Evolutionary conservation across 305 asterid species (phyloP).

Genomic region (Striga hermonthica): DNA sequence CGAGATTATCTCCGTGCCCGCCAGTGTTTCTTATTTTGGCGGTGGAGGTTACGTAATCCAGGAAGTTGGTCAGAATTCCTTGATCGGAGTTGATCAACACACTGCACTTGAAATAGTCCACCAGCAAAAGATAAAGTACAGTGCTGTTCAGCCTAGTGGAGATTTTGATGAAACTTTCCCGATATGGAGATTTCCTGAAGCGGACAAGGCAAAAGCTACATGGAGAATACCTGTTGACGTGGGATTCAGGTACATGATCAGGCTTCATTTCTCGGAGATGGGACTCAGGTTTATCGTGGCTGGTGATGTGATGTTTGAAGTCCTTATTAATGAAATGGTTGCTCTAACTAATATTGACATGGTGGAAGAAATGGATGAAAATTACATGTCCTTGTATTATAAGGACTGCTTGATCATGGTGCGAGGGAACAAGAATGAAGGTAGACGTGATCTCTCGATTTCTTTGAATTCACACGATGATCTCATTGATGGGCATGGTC

Average conservation of each 20-base stretch:
- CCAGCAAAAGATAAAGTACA: constrained; percentile 12
- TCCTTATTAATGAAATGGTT: constrained; percentile 28
- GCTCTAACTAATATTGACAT: constrained; percentile 21
- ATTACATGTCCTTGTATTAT: background rate
- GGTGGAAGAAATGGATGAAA: constrained; percentile 6
- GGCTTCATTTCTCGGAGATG: constrained; percentile 40
- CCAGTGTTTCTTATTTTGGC: constrained; percentile 29
- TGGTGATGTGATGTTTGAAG: constrained; percentile 18
- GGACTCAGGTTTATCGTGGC: constrained; percentile 23
- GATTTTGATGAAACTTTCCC: constrained; percentile 28
- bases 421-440: constrained; percentile 29
- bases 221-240: constrained; percentile 35
- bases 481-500: constrained; percentile 25
- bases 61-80: constrained; percentile 33
- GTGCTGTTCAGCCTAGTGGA: background rate
- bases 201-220: constrained; percentile 6
- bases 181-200: constrained; percentile 24
- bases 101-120: constrained; percentile 40
- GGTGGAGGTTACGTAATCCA: constrained; percentile 25
- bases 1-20: constrained; percentile 33
- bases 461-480: constrained; percentile 29
- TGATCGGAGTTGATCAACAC: constrained; percentile 28
- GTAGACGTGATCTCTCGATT: constrained; percentile 29
- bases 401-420: constrained; percentile 32
- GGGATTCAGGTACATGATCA: constrained; percentile 41